phyloP scores from a whole-genome alignment of 75 land plant species.

The Sequoiadendron giganteum region DNA sequence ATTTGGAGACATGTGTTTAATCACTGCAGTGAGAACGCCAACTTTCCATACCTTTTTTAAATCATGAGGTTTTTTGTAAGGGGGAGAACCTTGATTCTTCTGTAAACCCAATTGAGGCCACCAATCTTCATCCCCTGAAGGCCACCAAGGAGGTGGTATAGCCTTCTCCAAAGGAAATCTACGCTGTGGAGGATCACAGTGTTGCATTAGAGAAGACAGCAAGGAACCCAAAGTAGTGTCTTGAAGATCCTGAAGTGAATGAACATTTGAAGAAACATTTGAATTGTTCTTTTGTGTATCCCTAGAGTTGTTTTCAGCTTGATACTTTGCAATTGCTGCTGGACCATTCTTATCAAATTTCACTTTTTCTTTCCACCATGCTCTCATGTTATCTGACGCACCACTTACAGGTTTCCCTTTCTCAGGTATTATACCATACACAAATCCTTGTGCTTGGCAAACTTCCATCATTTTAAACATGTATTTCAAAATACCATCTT shows the following conservation, averaged over 20 bases:
- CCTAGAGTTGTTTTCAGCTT: conserved; percentile 41
- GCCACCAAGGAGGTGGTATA: conserved; percentile 85
- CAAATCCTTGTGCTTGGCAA: conserved; percentile 77
- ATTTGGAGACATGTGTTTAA: conserved; percentile 80
- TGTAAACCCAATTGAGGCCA: conserved; percentile 57
- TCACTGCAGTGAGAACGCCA: conserved; percentile 71
- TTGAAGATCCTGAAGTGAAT: conserved; percentile 66
- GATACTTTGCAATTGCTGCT: conserved; percentile 70
- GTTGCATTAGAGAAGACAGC: conserved; percentile 78
- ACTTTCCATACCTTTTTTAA: conserved; percentile 84
- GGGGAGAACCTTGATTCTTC: conserved; percentile 43
- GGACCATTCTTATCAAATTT: conserved; percentile 83
- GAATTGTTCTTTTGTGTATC: conserved; percentile 13
- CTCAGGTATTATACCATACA: conserved; percentile 81
- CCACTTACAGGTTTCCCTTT: conserved; percentile 87
- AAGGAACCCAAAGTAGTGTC: conserved; percentile 79
- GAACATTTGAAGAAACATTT: conserved; percentile 25
- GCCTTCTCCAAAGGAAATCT: conserved; percentile 75
- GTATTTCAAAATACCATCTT: conserved; percentile 83
- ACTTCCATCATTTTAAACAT: conserved; percentile 87
- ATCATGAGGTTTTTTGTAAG: conserved; percentile 85
- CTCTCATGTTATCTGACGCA: conserved; percentile 74
- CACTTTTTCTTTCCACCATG: conserved; percentile 91
- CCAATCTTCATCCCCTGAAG: conserved; percentile 72
- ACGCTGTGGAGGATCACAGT: conserved; percentile 76